Evolutionary conservation across 331 rosid genomes (phyloP).

Genomic region (Pyrus hybrid): DNA sequence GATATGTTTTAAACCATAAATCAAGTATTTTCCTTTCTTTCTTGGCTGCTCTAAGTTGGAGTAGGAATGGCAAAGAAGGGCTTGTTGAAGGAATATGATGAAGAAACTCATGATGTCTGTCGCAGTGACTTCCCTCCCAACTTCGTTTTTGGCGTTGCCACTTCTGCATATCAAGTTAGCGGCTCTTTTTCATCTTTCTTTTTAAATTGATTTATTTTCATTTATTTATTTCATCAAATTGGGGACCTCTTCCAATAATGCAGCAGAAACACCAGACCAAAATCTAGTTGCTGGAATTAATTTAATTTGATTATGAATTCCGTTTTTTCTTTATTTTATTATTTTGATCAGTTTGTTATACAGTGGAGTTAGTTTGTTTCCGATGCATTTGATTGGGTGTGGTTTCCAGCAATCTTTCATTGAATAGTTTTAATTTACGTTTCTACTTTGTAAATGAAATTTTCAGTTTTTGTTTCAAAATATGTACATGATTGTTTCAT

Average conservation of each 20-base stretch:
- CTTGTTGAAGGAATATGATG: slow-evolving; percentile 17
- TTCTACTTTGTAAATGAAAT: no score
- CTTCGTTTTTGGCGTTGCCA: slow-evolving; percentile 77
- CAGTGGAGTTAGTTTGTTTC: no score
- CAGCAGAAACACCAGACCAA: background rate
- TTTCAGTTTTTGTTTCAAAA: background rate
- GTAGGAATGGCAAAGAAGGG: slow-evolving; percentile 15
- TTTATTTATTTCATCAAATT: background rate
- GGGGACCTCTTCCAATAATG: background rate
- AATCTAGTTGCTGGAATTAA: background rate
- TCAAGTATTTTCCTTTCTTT: background rate
- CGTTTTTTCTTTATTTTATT: background rate
- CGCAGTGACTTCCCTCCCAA: slow-evolving; percentile 70
- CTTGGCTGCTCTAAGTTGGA: background rate
- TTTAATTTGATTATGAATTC: background rate
- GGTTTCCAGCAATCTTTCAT: no score
- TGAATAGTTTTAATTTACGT: no score
- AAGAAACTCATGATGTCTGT: slow-evolving; percentile 25
- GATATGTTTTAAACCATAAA: no score
- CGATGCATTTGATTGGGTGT: no score
- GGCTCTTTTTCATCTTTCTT: background rate
- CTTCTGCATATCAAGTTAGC: slow-evolving; percentile 86
- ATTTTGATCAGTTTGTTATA: background rate
- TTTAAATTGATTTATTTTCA: no score
- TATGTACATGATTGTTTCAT: no score